Conservation (phyloP, 2,329 filamentous ascomycete species). For the Aspergillus sp. region DNA sequence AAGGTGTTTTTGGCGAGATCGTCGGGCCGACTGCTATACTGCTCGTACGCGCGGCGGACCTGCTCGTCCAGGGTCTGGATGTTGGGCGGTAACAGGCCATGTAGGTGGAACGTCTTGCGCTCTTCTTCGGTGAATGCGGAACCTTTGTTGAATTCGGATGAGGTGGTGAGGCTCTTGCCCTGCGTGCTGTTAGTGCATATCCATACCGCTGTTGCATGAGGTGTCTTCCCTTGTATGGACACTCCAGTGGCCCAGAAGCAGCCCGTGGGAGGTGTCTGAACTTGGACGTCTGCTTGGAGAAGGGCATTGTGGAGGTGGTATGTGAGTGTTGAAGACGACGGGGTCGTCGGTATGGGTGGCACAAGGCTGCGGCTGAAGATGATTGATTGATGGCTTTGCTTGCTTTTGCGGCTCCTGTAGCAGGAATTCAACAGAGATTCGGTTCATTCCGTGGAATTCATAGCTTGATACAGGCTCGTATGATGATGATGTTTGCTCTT, state of each 20-base stretch:
- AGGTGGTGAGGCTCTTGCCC: slow-evolving; percentile 60
- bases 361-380: no score
- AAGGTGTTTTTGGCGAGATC: slow-evolving; percentile 84
- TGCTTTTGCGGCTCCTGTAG: no score
- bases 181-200: slow-evolving; percentile 4
- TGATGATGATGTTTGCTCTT: no score
- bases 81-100: slow-evolving; percentile 69
- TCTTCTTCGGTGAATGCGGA: slow-evolving; percentile 73
- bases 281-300: slow-evolving; percentile 18
- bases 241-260: slow-evolving; percentile 28
- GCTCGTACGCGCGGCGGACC: slow-evolving; percentile 72
- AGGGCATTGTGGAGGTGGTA: slow-evolving; percentile 10
- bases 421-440: no score
- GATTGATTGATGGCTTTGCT: no score
- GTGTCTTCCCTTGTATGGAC: slow-evolving; percentile 23
- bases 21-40: slow-evolving; percentile 64
- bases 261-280: slow-evolving; percentile 32
- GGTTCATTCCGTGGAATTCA: no score
- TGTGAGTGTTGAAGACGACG: no score
- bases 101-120: slow-evolving; percentile 66
- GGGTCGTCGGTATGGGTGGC: no score
- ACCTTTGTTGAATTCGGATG: slow-evolving; percentile 77
- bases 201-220: neutral
- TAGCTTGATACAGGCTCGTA: no score
- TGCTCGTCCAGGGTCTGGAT: slow-evolving; percentile 77